Evolutionary conservation across 202 grass and related monocot genomes (phyloP).

Genomic region (Dendrocalamus latiflorus): DNA sequence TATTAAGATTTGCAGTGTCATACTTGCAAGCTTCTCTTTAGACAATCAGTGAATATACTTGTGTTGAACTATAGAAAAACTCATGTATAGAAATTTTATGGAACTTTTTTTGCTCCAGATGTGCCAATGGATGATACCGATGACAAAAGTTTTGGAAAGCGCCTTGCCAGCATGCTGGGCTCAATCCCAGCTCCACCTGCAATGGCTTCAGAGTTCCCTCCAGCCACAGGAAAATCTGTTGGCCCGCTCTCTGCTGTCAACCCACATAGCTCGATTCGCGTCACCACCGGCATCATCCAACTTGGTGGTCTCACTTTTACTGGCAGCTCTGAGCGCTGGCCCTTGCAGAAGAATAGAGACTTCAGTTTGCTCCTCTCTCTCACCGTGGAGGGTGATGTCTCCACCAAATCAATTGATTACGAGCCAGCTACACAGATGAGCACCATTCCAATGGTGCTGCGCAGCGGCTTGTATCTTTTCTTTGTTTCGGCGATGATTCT

Average conservation of each 20-base stretch:
- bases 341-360: conserved; percentile 56
- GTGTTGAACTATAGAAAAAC: not conserved
- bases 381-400: conserved; percentile 22
- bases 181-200: conserved; percentile 64
- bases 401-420: conserved; percentile 29
- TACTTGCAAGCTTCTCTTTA: not conserved
- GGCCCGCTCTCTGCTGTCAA: conserved; percentile 18
- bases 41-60: not conserved
- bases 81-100: not conserved
- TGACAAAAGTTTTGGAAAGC: conserved; percentile 49
- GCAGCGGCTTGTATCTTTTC: conserved; percentile 63
- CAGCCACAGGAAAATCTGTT: conserved; percentile 42
- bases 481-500: conserved; percentile 63
- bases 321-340: conserved; percentile 1
- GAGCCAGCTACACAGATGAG: conserved; percentile 35
- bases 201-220: conserved; percentile 60
- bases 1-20: not conserved
- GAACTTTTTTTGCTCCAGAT: conserved; percentile 17
- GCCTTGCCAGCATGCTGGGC: conserved; percentile 52
- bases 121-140: conserved; percentile 26
- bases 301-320: conserved; percentile 32
- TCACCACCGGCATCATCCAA: conserved; percentile 62
- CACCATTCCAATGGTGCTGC: conserved; percentile 34
- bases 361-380: conserved; percentile 55
- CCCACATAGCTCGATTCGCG: conserved; percentile 30